Evolutionary conservation across 1,139 yeast species (phyloP).

Genomic region (Yamadazyma oceani): DNA sequence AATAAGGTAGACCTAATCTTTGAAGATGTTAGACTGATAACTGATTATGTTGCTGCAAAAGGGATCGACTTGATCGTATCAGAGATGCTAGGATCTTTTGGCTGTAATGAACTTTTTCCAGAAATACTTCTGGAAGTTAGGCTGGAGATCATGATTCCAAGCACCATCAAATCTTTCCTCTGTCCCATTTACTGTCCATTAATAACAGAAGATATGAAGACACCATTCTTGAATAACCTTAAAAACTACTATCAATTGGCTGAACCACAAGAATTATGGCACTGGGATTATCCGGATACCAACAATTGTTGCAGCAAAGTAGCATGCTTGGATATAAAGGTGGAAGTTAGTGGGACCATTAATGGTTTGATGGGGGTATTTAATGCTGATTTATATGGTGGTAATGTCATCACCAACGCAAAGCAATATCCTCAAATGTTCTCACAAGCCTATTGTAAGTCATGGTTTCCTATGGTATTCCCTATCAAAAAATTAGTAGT

Average conservation of each 20-base stretch:
- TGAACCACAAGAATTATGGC: slow-evolving; percentile 50
- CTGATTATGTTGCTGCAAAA: slow-evolving; percentile 13
- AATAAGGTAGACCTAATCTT: slow-evolving; percentile 47
- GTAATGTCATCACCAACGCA: slow-evolving; percentile 27
- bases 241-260: slow-evolving; percentile 46
- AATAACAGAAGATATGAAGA: slow-evolving; percentile 35
- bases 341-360: slow-evolving; percentile 22
- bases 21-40: slow-evolving; percentile 58
- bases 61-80: slow-evolving; percentile 62
- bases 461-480: slow-evolving; percentile 70
- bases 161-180: slow-evolving; percentile 54
- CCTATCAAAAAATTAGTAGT: slow-evolving; percentile 58
- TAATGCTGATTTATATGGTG: slow-evolving; percentile 59
- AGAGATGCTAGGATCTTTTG: slow-evolving; percentile 86
- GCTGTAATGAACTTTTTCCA: slow-evolving; percentile 87
- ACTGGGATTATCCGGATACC: slow-evolving; percentile 57
- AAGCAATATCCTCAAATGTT: slow-evolving; percentile 4
- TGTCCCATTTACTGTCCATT: slow-evolving; percentile 58
- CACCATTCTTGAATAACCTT: slow-evolving; percentile 63
- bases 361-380: slow-evolving; percentile 82
- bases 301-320: too few species aligned
- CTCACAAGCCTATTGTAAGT: slow-evolving; percentile 31
- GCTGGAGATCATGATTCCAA: slow-evolving; percentile 62
- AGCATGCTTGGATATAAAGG: slow-evolving; percentile 3
- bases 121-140: slow-evolving; percentile 50